phyloP scores from a whole-genome alignment of 768 basidiomycete genomes.

The Phylloporus arenicola region DNA sequence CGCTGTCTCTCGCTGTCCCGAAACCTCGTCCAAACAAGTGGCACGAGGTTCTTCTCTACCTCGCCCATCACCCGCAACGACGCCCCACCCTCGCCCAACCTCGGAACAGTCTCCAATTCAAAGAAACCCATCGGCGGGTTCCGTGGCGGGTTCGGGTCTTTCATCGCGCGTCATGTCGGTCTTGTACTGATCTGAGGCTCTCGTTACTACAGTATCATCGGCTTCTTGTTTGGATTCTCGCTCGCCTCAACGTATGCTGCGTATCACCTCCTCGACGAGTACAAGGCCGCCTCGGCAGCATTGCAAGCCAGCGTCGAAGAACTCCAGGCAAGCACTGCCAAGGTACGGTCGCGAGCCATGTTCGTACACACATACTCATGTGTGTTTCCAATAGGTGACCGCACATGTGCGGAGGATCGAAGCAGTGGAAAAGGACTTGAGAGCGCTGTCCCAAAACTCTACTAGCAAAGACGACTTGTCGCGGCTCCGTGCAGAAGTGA shows the following conservation, averaged over 20 bases:
- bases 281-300: slow-evolving; percentile 81
- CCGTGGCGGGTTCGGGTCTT: slow-evolving; percentile 50
- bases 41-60: slow-evolving; percentile 40
- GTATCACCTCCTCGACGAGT: slow-evolving; percentile 86
- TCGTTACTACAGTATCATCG: slow-evolving; percentile 53
- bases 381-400: slow-evolving; percentile 49
- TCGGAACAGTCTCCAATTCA: slow-evolving; percentile 50
- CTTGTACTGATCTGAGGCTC: neutral
- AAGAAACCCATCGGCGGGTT: slow-evolving; percentile 76
- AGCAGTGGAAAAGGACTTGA: slow-evolving; percentile 85
- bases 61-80: slow-evolving; percentile 42
- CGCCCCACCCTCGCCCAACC: slow-evolving; percentile 36
- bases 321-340: slow-evolving; percentile 75
- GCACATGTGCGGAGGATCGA: slow-evolving; percentile 81
- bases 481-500: slow-evolving; percentile 70
- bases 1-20: too few species aligned
- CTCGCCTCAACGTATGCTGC: slow-evolving; percentile 81
- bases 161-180: neutral
- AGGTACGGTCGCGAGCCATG: slow-evolving; percentile 39
- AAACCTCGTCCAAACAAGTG: too few species aligned
- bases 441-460: slow-evolving; percentile 58
- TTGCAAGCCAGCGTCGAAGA: slow-evolving; percentile 86
- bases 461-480: slow-evolving; percentile 79
- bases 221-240: slow-evolving; percentile 87
- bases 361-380: neutral